Conservation (phyloP, 257 asterid genomes). For the Salvia hispanica region DNA sequence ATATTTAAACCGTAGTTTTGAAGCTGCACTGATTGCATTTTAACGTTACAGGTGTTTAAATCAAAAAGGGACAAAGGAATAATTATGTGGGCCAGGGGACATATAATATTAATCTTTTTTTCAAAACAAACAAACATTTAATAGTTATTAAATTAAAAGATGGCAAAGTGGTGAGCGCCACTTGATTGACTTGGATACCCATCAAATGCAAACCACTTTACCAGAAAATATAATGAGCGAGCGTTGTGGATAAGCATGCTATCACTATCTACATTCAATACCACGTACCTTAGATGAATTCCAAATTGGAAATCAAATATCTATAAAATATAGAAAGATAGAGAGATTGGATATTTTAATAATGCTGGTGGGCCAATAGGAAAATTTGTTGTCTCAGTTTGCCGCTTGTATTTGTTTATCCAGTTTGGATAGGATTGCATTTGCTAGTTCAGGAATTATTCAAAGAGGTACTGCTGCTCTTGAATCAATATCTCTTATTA, state of each 20-base stretch:
- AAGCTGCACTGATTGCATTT: constrained; percentile 7
- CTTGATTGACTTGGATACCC: constrained; percentile 1
- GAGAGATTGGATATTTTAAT: neutral
- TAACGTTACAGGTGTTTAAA: neutral
- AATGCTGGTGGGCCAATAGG: constrained; percentile 7
- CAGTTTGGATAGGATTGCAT: no score
- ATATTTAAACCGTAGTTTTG: neutral
- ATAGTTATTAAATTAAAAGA: neutral
- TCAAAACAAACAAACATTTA: no score
- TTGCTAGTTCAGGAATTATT: no score
- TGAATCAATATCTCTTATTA: no score
- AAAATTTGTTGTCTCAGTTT: neutral
- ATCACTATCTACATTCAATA: neutral
- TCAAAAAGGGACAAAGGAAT: neutral
- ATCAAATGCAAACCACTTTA: constrained; percentile 12
- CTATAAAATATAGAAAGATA: neutral
- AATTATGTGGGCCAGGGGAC: neutral
- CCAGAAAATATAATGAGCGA: neutral
- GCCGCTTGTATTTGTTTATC: neutral
- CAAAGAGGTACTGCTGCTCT: no score
- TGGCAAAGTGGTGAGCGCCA: constrained; percentile 2
- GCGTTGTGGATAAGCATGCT: neutral
- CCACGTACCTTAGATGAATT: neutral
- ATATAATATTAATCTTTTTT: neutral
- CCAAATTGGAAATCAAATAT: no score